These are phyloP conservation scores for Trichoderma atroviride DNA, from an alignment of 2,329 filamentous ascomycete species.

Conservation along the genomic window DNA sequence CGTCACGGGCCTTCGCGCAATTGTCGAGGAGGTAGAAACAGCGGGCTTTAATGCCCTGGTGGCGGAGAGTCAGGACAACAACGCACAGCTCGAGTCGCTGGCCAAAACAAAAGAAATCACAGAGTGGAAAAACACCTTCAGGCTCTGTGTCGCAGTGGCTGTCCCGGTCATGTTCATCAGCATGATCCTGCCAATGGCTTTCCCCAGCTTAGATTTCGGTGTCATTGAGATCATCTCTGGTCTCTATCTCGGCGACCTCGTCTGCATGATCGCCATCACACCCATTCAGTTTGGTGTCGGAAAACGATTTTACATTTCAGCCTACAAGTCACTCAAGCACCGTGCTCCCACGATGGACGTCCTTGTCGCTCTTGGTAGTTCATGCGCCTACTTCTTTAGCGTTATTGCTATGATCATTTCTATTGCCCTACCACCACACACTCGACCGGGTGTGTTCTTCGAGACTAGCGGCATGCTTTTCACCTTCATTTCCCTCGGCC, in stretches of 20 bases:
- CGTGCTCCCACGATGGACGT: slow-evolving; percentile 97
- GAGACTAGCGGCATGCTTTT: slow-evolving; percentile 99
- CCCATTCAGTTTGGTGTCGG: slow-evolving; percentile 97
- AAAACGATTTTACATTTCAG: slow-evolving; percentile 87
- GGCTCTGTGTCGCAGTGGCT: slow-evolving; percentile 76
- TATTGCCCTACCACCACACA: slow-evolving; percentile 72
- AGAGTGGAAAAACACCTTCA: slow-evolving; percentile 85
- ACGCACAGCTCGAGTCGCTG: slow-evolving; percentile 91
- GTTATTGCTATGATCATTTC: slow-evolving; percentile 84
- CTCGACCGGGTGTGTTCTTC: slow-evolving; percentile 84
- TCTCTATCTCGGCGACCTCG: slow-evolving; percentile 82
- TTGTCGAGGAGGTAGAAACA: slow-evolving; percentile 83
- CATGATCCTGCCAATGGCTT: slow-evolving; percentile 91
- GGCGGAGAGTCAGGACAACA: slow-evolving; percentile 91
- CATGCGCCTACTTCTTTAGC: slow-evolving; percentile 95
- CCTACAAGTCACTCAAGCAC: slow-evolving; percentile 92
- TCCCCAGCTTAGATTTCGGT: slow-evolving; percentile 78
- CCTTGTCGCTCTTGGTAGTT: slow-evolving; percentile 89
- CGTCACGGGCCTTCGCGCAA: slow-evolving; percentile 73
- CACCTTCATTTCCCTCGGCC: slow-evolving; percentile 88
- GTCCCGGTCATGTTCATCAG: slow-evolving; percentile 88
- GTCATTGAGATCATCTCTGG: slow-evolving; percentile 67
- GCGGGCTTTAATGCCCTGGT: slow-evolving; percentile 86
- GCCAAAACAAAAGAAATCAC: slow-evolving; percentile 96
- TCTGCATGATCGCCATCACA: slow-evolving; percentile 82